A percentile compares a stretch with the other conserved stretches of the same genome.
Conservation (phyloP, 495 filamentous ascomycete species). For the Pseudotulostoma volvatum region DNA sequence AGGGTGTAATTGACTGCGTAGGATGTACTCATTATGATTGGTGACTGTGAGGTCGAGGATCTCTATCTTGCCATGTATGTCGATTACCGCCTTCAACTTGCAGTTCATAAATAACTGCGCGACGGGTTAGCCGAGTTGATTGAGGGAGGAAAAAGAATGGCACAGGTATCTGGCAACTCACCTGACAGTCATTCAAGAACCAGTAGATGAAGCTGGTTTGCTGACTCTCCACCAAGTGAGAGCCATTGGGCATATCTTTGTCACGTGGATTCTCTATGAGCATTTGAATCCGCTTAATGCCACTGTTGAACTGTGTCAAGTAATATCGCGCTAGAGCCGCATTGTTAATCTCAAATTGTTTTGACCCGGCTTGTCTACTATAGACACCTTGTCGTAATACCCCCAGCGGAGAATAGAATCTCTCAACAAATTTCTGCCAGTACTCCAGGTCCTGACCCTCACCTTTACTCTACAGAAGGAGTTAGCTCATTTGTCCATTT, state of each 20-base stretch:
- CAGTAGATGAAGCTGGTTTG: slow-evolving; percentile 55
- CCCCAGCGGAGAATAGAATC: slow-evolving; percentile 57
- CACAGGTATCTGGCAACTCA: slow-evolving; percentile 18
- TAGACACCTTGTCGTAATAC: slow-evolving; percentile 50
- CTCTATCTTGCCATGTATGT: slow-evolving; percentile 53
- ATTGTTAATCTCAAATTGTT: slow-evolving; percentile 64
- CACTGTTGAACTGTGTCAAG: slow-evolving; percentile 66
- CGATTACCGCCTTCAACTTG: slow-evolving; percentile 46
- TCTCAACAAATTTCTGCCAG: slow-evolving; percentile 61
- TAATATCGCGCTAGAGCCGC: slow-evolving; percentile 67
- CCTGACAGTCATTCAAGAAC: slow-evolving; percentile 55
- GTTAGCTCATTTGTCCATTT: slow-evolving; percentile 14
- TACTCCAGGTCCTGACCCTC: slow-evolving; percentile 45
- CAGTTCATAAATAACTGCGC: slow-evolving; percentile 52
- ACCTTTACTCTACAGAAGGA: slow-evolving; percentile 31
- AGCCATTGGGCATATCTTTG: slow-evolving; percentile 38
- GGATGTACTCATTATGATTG: slow-evolving; percentile 52
- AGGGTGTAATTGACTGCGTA: slow-evolving; percentile 32
- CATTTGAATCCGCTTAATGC: slow-evolving; percentile 64
- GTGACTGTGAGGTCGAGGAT: slow-evolving; percentile 50
- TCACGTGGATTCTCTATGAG: slow-evolving; percentile 43
- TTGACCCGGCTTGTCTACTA: slow-evolving; percentile 33
- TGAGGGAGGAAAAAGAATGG: too few species aligned
- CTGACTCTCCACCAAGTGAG: slow-evolving; percentile 44
- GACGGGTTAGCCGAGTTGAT: too few species aligned